Evolutionary conservation across 208 protist genomes (phyloP), one percentile per base, ranked within the genome.

Genomic region (Wallacemonas rigidus): DNA sequence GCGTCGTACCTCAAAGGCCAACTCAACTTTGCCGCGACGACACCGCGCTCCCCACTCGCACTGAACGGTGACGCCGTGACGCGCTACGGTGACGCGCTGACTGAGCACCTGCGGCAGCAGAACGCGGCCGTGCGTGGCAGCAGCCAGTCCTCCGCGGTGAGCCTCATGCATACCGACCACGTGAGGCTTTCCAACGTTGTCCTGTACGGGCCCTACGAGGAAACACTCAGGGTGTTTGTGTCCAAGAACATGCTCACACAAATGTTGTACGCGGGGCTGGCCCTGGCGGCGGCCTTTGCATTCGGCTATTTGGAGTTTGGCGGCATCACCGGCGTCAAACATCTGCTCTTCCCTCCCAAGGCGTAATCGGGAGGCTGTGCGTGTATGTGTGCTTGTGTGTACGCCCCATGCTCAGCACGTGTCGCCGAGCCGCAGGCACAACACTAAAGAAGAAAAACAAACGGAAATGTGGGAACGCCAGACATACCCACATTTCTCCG

Each of bases 301-400:
- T 94, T 95, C 71, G 70, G 77, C 17, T 63, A 83, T 11, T 50
- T 72, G 7, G 87, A 92, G 71, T 73, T 94, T 36, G 89, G 87
- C 2, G 60, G 60, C 40, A 43, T 83, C 3, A 47, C 0, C 2
- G 77, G 76, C 44, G 65, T 86, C 14, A 77, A 70, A 39, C 53
- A 60, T 26, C 47, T 88, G 17, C 43, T 85, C 38, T 54, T 75
- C 17, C 60, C 60, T 6, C 43, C 60, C 3, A 17, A 6, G 7
- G 56, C 38, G 56, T 62, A 62, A 41, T 50, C 8, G 45, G 26
- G 26, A 26, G 26, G 26, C 26, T 26, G 26, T 26, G 26, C 26
- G 26, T 26, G 26, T 26, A 26, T 26, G 26, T 26, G 26, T 26
- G 26, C 26, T 26, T 26, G 26, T 26, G 26, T 26, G 26, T 26